phyloP scores from a whole-genome alignment of 371 early-diverging fungal genomes.

The Apophysomyces trapeziformis region DNA sequence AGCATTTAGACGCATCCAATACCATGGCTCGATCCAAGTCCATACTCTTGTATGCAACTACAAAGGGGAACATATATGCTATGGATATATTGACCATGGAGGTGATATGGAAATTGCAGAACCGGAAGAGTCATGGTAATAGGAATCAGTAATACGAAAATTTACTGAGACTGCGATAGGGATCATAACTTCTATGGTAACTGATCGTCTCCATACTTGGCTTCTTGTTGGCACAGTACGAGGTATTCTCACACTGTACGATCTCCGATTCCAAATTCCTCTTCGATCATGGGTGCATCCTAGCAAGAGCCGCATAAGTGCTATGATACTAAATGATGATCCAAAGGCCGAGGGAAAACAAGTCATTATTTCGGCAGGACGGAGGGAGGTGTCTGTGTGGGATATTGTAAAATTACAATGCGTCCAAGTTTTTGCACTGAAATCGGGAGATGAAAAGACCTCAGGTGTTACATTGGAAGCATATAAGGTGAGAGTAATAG shows the following conservation, averaged over 20 bases:
- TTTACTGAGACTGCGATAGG: slow-evolving; percentile 39
- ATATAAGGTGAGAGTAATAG: slow-evolving; percentile 45
- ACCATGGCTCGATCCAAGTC: slow-evolving; percentile 71
- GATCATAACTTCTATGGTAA: slow-evolving; percentile 70
- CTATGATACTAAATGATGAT: slow-evolving; percentile 55
- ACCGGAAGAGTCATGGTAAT: slow-evolving; percentile 60
- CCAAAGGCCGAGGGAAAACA: slow-evolving; percentile 50
- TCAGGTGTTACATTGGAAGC: slow-evolving; percentile 50
- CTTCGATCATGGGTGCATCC: slow-evolving; percentile 85
- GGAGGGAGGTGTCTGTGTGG: slow-evolving; percentile 87
- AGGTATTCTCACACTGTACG: slow-evolving; percentile 85
- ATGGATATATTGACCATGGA: slow-evolving; percentile 79
- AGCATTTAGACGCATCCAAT: slow-evolving; percentile 38
- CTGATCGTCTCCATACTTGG: slow-evolving; percentile 71
- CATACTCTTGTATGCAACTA: slow-evolving; percentile 79
- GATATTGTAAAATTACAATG: slow-evolving; percentile 77
- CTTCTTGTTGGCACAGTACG: slow-evolving; percentile 80
- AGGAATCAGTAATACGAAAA: not conserved
- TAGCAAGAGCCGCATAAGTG: slow-evolving; percentile 68
- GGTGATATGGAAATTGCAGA: slow-evolving; percentile 65
- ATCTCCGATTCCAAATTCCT: slow-evolving; percentile 82
- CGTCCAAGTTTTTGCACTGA: slow-evolving; percentile 69
- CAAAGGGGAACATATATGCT: slow-evolving; percentile 75
- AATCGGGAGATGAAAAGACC: slow-evolving; percentile 62
- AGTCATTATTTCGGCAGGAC: slow-evolving; percentile 69